Percentiles rank a stretch among this genome's conserved stretches.
Conservation (phyloP, 106 monocot genomes). For the Dioscorea dumetorum region DNA sequence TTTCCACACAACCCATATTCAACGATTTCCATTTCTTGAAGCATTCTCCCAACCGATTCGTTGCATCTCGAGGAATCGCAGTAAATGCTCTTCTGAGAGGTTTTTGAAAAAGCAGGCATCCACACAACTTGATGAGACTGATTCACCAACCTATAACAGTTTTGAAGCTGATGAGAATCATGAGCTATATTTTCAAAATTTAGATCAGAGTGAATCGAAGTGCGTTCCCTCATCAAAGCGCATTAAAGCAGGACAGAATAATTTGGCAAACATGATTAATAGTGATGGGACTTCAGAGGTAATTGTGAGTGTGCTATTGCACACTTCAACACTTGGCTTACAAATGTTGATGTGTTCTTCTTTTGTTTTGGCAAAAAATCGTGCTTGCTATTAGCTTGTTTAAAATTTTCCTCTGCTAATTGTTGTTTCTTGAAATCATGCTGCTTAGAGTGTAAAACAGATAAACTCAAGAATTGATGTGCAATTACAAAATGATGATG, state of each 20-base stretch:
- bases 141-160: too few species aligned
- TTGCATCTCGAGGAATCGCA: conserved; percentile 74
- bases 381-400: background rate
- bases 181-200: background rate
- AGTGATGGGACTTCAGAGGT: too few species aligned
- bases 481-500: conserved; percentile 30
- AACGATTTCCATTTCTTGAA: conserved; percentile 77
- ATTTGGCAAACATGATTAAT: too few species aligned
- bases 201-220: conserved; percentile 14
- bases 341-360: too few species aligned
- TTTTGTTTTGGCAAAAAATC: too few species aligned
- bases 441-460: conserved; percentile 4
- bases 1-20: conserved; percentile 29
- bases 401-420: conserved; percentile 5
- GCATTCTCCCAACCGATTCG: conserved; percentile 68
- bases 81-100: conserved; percentile 14
- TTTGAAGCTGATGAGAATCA: too few species aligned
- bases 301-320: too few species aligned
- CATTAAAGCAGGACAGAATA: conserved; percentile 23
- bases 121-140: too few species aligned
- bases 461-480: conserved; percentile 14
- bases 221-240: conserved; percentile 26
- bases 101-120: conserved; percentile 20
- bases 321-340: too few species aligned
- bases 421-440: background rate